Evolutionary conservation across 495 filamentous ascomycete genomes (phyloP), one percentile per base, ranked within the genome.

Genomic region (Aspergillus sclerotiicarbonarius): DNA sequence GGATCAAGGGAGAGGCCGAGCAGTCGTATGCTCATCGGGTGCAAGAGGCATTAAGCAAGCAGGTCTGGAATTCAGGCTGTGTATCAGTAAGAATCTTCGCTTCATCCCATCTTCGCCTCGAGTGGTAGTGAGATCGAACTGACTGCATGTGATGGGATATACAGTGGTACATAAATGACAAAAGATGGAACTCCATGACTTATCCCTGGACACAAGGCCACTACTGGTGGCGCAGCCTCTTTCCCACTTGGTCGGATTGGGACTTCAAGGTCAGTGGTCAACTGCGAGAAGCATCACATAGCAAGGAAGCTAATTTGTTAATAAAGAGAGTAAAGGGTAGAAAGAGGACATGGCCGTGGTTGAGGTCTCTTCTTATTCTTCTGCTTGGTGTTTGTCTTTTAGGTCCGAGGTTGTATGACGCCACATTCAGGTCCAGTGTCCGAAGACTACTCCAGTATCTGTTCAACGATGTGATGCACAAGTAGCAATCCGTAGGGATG

Each of bases 41-140:
- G 0, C 81, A 84, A 57, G 62, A 67, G 10, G 67, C 64, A 7
- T 60, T 81, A 21, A 68, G 70, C 19, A 57, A 72, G 3, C 73
- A 66, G 4, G 74, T 83, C 1, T 83, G 73, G 73, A 67, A 70
- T 35, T 71, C 66, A 16, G 78, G 80, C 0, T 81, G 80, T 66
- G 43, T 47, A 25, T 69, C 67, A 47, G 67, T 67, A 62, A 45
- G 60, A n/a, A n/a, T 63, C 16, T 16, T 4, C 35, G 9, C 51
- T 29, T 37, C 53, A 29, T 31, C 51, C 20, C 35, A 54, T 33
- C 31, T 68, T 55, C 39, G 44, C 5, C n/a, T n/a, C n/a, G n/a
- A n/a, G n/a, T n/a, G n/a, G n/a, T n/a, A n/a, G n/a, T n/a, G n/a
- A n/a, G n/a, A n/a, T n/a, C n/a, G n/a, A n/a, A n/a, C n/a, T n/a